Percentiles rank a stretch among this genome's conserved stretches.
These are phyloP conservation scores for Colletotrichum sublineola DNA, from an alignment of 2,329 filamentous ascomycete genomes.

Conservation along the genomic window DNA sequence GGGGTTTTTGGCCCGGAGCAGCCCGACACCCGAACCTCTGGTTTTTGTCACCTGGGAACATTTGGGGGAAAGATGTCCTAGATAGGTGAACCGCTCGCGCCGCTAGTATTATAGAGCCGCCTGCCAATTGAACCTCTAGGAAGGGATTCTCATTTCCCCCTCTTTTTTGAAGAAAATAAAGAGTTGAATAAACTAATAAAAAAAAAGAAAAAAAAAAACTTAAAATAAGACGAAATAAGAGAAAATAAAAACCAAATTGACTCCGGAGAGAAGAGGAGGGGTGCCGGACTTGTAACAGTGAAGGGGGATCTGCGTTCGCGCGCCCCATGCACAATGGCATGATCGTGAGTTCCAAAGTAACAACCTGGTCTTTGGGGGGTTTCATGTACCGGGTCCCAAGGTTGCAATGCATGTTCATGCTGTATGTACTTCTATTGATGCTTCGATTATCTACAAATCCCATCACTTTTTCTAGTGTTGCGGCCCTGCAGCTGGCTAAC, in stretches of 20 bases:
- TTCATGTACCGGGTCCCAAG: background rate
- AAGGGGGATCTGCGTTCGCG: background rate
- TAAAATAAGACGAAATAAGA: background rate
- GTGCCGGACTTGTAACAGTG: background rate
- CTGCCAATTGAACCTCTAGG: background rate
- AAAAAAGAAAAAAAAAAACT: too few relatives aligned
- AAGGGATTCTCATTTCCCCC: too few relatives aligned
- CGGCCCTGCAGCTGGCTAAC: conserved; percentile 19
- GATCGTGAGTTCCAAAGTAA: too few relatives aligned
- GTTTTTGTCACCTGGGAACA: conserved; percentile 19
- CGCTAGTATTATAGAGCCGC: background rate
- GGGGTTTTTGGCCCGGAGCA: background rate
- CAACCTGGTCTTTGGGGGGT: background rate
- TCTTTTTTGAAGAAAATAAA: too few relatives aligned
- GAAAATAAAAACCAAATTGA: background rate
- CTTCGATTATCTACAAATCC: conserved; percentile 34
- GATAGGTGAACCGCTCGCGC: background rate
- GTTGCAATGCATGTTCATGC: background rate
- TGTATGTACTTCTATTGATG: conserved; percentile 38
- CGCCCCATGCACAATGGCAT: background rate
- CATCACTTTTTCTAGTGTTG: conserved; percentile 7
- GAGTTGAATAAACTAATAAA: too few relatives aligned
- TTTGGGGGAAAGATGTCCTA: background rate
- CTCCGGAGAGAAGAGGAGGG: conserved; percentile 1
- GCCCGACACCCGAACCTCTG: conserved; percentile 11